These are phyloP conservation scores for Penicillium sp. DNA, from an alignment of 2,329 filamentous ascomycete species.

Conservation along the genomic window DNA sequence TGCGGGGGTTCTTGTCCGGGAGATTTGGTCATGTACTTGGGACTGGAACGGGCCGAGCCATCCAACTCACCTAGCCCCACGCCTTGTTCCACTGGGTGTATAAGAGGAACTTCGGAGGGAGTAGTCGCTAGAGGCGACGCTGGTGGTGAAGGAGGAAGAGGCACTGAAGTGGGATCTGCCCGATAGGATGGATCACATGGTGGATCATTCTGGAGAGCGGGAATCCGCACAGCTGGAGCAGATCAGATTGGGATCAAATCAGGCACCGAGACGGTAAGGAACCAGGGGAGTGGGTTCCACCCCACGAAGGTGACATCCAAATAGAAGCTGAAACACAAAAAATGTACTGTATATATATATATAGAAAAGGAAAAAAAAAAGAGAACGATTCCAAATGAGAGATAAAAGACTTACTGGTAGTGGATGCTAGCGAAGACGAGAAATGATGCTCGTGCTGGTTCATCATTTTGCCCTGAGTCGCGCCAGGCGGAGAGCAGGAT, in stretches of 20 bases:
- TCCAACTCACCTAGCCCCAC: constrained; percentile 41
- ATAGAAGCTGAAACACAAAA: not conserved
- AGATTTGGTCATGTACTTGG: constrained; percentile 27
- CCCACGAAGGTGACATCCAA: constrained; percentile 4
- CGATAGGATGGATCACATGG: constrained; percentile 39
- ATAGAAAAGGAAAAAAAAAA: constrained; percentile 13
- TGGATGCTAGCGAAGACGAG: constrained; percentile 38
- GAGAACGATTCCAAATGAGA: constrained; percentile 17
- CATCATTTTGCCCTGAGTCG: constrained; percentile 47
- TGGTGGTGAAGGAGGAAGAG: constrained; percentile 27
- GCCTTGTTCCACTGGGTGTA: constrained; percentile 20
- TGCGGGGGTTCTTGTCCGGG: constrained; percentile 18
- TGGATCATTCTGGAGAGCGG: constrained; percentile 35
- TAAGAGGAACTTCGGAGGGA: constrained; percentile 21
- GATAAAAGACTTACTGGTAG: constrained; percentile 37
- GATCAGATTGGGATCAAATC: constrained; percentile 29
- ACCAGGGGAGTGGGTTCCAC: constrained; percentile 9
- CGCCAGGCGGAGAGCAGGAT: constrained; percentile 38
- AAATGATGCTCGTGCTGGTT: constrained; percentile 37
- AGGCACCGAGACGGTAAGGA: constrained; percentile 19
- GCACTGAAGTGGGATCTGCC: constrained; percentile 29
- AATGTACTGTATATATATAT: not conserved
- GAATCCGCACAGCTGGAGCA: constrained; percentile 35
- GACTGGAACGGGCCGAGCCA: constrained; percentile 35
- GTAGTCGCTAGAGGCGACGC: constrained; percentile 23